Evolutionary conservation across 208 protist species (phyloP), one percentile per base, ranked within the genome.

Genomic region (Jaenimonas drosophilae): DNA sequence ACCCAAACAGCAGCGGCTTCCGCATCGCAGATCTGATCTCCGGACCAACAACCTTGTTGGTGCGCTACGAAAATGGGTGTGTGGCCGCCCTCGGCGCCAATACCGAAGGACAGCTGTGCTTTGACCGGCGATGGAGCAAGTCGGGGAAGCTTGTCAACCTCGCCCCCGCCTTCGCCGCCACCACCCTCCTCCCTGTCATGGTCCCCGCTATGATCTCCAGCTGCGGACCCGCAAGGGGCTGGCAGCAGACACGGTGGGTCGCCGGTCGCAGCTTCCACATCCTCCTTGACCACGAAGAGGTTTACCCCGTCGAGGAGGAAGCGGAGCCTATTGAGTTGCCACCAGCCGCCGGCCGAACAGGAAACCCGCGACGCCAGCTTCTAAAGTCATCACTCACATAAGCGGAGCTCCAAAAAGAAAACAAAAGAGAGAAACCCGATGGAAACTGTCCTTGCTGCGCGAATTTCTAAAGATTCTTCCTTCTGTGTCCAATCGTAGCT

Each of bases 21-120:
- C 55, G 62, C 1, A 59, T 81, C 14, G 57, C 38, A 1, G 57
- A 43, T 32, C 47, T 86, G 17, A 21, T 67, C 5, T 33, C 54
- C 14, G 76, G 72, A 14, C 72, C 76, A 3, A 55, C 61, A 11
- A 81, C 71, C 25, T 41, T 81, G 40, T 57, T 87, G 24, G 60
- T 87, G 49, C 47, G 59, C 25, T 87, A 77, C 47, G 49, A 48
- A 7, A 82, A 87, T 51, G 77, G 77, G n/a, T 87, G 68, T 47
- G 63, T 87, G 23, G 69, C 61, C 3, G 72, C 49, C 5, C 41
- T 87, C 16, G 77, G 77, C 28, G 59, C 72, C 19, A 87, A 87
- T 54, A 54, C 72, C n/a, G 77, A 87, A 43, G 76, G 76, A 0
- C 71, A 86, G 56, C 53, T 86, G 55, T 51, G 75, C 37, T 66